A percentile compares a stretch with the other conserved stretches of the same genome.
Evolutionary conservation across 192 early-diverging fungal species (phyloP).

Genomic region (Haplosporangium gracile): DNA sequence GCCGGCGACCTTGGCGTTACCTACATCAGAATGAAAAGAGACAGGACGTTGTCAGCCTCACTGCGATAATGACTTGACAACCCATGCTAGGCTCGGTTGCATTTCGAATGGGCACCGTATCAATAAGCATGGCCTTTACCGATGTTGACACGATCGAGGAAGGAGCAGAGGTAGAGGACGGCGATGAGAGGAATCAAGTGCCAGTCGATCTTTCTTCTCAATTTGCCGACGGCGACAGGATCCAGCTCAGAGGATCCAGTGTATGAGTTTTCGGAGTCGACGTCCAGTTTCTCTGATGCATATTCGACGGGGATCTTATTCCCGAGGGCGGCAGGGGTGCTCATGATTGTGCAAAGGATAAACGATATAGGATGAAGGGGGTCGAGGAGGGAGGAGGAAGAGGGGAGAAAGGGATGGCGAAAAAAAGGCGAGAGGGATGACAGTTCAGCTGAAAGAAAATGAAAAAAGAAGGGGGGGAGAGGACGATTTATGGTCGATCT

Average conservation of each 20-base stretch:
- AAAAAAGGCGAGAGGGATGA: background rate
- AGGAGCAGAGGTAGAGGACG: conserved; percentile 76
- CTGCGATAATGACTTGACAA: background rate
- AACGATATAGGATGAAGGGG: background rate
- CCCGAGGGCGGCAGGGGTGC: background rate
- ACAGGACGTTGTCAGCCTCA: background rate
- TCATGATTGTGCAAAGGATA: conserved; percentile 11
- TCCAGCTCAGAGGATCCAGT: conserved; percentile 1
- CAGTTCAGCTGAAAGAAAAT: background rate
- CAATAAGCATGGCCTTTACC: conserved; percentile 12
- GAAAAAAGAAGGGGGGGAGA: background rate
- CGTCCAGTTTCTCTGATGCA: conserved; percentile 3
- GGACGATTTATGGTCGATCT: background rate
- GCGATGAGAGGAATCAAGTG: conserved; percentile 75
- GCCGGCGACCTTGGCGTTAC: conserved; percentile 72
- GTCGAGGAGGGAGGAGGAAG: background rate
- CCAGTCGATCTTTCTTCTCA: conserved; percentile 73
- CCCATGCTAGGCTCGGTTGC: background rate
- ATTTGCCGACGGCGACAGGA: conserved; percentile 27
- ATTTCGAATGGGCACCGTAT: background rate
- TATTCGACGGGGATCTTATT: conserved; percentile 26
- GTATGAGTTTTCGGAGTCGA: conserved; percentile 23
- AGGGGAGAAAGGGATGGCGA: background rate
- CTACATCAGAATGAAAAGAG: conserved; percentile 16
- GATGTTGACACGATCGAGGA: conserved; percentile 73